These are phyloP conservation scores for Scheffersomyces quercinus DNA, from an alignment of 1,139 yeast genomes.

Conservation along the genomic window DNA sequence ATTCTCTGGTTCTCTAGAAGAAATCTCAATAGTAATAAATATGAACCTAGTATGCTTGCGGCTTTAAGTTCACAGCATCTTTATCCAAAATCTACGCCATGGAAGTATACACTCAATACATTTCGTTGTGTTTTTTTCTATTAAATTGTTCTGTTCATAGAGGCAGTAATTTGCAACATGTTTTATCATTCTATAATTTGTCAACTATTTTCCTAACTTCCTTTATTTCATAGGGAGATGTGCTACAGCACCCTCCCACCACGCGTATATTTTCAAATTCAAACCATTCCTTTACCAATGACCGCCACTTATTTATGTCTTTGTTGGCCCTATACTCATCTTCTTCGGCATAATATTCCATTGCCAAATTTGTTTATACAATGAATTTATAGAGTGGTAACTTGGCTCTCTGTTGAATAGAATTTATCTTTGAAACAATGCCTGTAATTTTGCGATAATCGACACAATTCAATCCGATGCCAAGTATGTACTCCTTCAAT, in stretches of 20 bases:
- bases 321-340: slow-evolving; percentile 16
- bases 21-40: no score
- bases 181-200: background rate
- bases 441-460: slow-evolving; percentile 24
- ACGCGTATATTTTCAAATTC: slow-evolving; percentile 30
- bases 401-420: slow-evolving; percentile 12
- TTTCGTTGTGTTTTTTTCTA: no score
- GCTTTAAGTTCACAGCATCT: no score
- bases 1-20: no score
- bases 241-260: slow-evolving; percentile 63
- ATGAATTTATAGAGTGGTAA: slow-evolving; percentile 27
- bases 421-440: slow-evolving; percentile 18
- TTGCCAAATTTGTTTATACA: slow-evolving; percentile 62
- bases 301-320: slow-evolving; percentile 27
- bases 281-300: slow-evolving; percentile 34
- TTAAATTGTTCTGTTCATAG: no score
- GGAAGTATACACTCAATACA: no score
- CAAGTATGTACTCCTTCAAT: slow-evolving; percentile 22
- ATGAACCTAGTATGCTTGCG: no score
- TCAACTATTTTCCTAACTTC: slow-evolving; percentile 14
- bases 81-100: no score
- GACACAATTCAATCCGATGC: slow-evolving; percentile 44
- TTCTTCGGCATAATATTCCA: slow-evolving; percentile 39
- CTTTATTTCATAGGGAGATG: slow-evolving; percentile 48
- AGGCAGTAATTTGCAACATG: no score